Evolutionary conservation across 2,329 filamentous ascomycete species (phyloP), one percentile per base, ranked within the genome.

Genomic region (Bipolaris oryzae): DNA sequence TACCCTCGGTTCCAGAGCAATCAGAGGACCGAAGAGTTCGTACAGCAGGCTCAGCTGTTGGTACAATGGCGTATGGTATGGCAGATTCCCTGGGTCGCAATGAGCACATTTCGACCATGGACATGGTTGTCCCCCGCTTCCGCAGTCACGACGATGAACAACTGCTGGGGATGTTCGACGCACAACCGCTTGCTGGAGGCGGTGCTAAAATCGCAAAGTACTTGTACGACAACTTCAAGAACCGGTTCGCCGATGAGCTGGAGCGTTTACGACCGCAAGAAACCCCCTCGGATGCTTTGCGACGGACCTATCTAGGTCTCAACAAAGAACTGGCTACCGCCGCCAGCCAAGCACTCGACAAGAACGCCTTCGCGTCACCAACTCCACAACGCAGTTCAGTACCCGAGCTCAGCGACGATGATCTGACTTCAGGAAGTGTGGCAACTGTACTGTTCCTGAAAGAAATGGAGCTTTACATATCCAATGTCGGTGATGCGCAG

Each of bases 181-280:
- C 95, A 3, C 91, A 97, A 73, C 86, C 89, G n/a, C 82, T 96
- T 55, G 91, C 91, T 2, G 92, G 87, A 59, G 91, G 93, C 58
- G 96, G 95, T 41, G 97, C 93, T 60, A 96, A 96, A 79, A 91
- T 99, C 66, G 93, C 95, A 63, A 98, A 97, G 74, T 99, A 91
- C 70, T 81, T 99, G 28, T 94, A 99, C 72, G 95, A 99, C 78
- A 94, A 97, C 71, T 97, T 99, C 76, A 90, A 91, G 21, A 85
- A 89, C 58, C 89, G 92, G 15, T 95, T 99, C 69, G 85, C 86
- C 5, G 84, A 89, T 52, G 94, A 99, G 77, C 77, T 99, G 49
- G 92, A 91, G 63, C 85, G 82, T 55, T 74, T 96, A 67, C 80
- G 85, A n/a, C 77, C 83, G 31, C 81, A 85, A 28, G 95, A 98